These are phyloP conservation scores for Xylaria multiplex DNA, from an alignment of 2,329 filamentous ascomycete genomes.

Conservation along the genomic window DNA sequence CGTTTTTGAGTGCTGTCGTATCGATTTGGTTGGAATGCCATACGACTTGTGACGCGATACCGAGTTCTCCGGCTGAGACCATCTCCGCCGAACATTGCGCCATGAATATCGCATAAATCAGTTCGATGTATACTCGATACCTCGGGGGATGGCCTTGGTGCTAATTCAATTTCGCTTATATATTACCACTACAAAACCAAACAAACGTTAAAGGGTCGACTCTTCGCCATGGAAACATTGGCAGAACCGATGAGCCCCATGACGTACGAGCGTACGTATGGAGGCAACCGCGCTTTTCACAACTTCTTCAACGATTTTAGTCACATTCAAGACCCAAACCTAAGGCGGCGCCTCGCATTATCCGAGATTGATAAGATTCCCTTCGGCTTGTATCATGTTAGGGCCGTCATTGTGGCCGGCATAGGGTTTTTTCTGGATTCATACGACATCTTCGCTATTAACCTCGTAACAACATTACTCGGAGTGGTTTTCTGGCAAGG, in stretches of 20 bases:
- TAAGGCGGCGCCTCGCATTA: conserved; percentile 77
- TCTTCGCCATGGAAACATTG: conserved; percentile 51
- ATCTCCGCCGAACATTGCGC: conserved; percentile 16
- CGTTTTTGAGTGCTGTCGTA: background rate
- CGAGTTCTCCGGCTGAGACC: conserved; percentile 13
- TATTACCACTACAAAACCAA: conserved; percentile 5
- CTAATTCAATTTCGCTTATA: conserved; percentile 3
- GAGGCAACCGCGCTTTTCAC: conserved; percentile 76
- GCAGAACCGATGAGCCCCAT: conserved; percentile 54
- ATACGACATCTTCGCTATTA: conserved; percentile 85
- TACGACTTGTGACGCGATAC: background rate
- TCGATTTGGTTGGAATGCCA: conserved; percentile 8
- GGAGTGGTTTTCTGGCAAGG: conserved; percentile 80
- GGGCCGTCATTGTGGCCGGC: conserved; percentile 78
- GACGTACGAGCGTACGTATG: conserved; percentile 58
- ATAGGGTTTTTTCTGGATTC: conserved; percentile 87
- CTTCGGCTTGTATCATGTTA: conserved; percentile 80
- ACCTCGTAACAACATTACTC: conserved; percentile 75
- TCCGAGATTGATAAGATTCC: conserved; percentile 83
- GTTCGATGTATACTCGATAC: conserved; percentile 21
- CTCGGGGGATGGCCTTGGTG: conserved; percentile 18
- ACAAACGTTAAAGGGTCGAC: background rate
- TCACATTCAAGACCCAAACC: conserved; percentile 76
- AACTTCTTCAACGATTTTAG: conserved; percentile 78
- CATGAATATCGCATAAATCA: conserved; percentile 29